Evolutionary conservation across 306 rosid species (phyloP), one percentile per base, ranked within the genome.

Genomic region (Medicago lupulina): DNA sequence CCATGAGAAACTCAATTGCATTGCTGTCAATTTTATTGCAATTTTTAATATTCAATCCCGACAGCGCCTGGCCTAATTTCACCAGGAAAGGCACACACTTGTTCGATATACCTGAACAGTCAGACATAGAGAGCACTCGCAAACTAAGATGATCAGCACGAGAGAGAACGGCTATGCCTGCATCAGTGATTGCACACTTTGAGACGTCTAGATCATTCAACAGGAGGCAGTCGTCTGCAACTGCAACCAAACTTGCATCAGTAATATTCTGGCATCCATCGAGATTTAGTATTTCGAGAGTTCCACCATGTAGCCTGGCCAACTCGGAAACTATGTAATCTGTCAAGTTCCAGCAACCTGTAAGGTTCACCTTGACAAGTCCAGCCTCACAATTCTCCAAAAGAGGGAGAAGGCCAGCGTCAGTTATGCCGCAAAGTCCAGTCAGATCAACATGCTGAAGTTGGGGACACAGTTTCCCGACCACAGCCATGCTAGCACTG

Each of bases 231-330:
- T 89, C 78, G 40, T 88, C 86, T 16, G 96, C 89, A 17, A 95
- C 84, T 17, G 89, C 86, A 58, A 43, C 83, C 87, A 95, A 73
- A 85, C 96, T 90, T 49, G 87, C 84, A 81, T 92, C 90, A 0
- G 97, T 90, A 21, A 95, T 81, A 78, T 79, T 92, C 86, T 92
- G 78, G 89, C 99, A 95, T 59, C 99, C 97, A 21, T 88, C 97
- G 0, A 95, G 90, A 78, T 90, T 95, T 66, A 95, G 79, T 8
- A 84, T 8, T 76, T 95, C 85, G 0, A 95, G 90, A 11, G 97
- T 92, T 75, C 83, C 93, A 12, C 97, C 90, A 31, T 95, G 99
- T 70, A 88, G 84, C 85, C 85, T 86, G 46, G 86, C 78, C 88
- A 90, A 74, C 61, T 93, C 75, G 19, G 82, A 74, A 64, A 92